Conservation (phyloP, 2,329 filamentous ascomycete species). For the Simplicillium sp. region DNA sequence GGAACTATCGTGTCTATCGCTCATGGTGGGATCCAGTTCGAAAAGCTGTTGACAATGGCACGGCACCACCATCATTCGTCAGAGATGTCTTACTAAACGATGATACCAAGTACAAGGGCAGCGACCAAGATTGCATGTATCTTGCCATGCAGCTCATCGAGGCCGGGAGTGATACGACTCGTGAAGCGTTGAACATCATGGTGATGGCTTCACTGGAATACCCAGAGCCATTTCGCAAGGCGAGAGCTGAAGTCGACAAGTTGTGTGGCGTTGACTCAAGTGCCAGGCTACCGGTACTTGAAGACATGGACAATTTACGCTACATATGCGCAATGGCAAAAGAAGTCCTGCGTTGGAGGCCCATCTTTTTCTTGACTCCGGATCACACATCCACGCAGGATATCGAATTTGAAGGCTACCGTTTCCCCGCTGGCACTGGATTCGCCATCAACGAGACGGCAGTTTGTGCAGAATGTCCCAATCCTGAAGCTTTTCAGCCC, state of each 20-base stretch:
- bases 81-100: constrained; percentile 21
- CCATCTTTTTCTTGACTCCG: constrained; percentile 25
- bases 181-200: constrained; percentile 22
- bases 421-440: constrained; percentile 31
- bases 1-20: constrained; percentile 21
- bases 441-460: constrained; percentile 28
- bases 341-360: constrained; percentile 35
- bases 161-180: constrained; percentile 33
- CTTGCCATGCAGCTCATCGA: constrained; percentile 26
- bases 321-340: constrained; percentile 33
- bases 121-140: no score
- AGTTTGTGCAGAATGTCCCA: constrained; percentile 20
- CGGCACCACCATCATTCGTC: constrained; percentile 22
- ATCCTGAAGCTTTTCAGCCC: constrained; percentile 19
- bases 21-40: constrained; percentile 22
- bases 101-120: no score
- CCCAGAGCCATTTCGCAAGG: constrained; percentile 21
- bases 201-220: constrained; percentile 18
- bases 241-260: constrained; percentile 31
- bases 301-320: constrained; percentile 27
- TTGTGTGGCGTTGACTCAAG: constrained; percentile 24
- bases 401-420: constrained; percentile 34
- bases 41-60: constrained; percentile 14
- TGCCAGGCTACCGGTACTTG: constrained; percentile 24
- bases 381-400: constrained; percentile 28